Conservation (phyloP, 371 early-diverging fungal genomes). For the Syncephalastrum contaminatum region DNA sequence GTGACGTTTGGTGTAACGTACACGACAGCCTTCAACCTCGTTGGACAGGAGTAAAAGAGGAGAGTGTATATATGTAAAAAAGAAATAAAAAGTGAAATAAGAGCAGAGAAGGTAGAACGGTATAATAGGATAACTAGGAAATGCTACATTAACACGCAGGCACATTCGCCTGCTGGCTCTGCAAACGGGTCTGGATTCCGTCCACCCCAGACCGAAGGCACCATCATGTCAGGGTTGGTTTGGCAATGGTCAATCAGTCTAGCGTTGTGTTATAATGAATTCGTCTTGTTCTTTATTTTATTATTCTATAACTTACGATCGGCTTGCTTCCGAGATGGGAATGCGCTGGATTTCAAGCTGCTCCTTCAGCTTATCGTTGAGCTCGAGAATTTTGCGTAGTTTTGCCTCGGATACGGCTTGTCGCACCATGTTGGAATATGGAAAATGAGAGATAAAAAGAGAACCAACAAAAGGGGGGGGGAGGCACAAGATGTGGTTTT, state of each 20-base stretch:
- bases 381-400: slow-evolving; percentile 39
- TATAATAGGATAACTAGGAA: background rate
- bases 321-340: slow-evolving; percentile 49
- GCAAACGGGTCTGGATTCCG: slow-evolving; percentile 46
- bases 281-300: background rate
- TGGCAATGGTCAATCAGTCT: slow-evolving; percentile 50
- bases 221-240: slow-evolving; percentile 43
- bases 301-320: slow-evolving; percentile 35
- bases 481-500: background rate
- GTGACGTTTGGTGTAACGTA: no score
- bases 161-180: slow-evolving; percentile 43
- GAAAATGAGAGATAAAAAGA: slow-evolving; percentile 2
- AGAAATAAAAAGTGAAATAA: slow-evolving; percentile 5
- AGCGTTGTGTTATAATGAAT: slow-evolving; percentile 1
- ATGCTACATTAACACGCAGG: slow-evolving; percentile 35
- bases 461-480: background rate
- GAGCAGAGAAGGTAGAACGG: background rate
- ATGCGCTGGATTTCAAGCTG: slow-evolving; percentile 48
- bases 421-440: slow-evolving; percentile 16
- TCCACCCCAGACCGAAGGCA: slow-evolving; percentile 46
- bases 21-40: no score
- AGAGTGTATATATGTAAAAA: no score
- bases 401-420: slow-evolving; percentile 41
- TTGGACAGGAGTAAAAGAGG: no score
- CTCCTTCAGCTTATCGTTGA: slow-evolving; percentile 48